These are phyloP conservation scores for Teratosphaeria pseudoeucalypti DNA, from an alignment of 2,329 filamentous ascomycete species.

Conservation along the genomic window DNA sequence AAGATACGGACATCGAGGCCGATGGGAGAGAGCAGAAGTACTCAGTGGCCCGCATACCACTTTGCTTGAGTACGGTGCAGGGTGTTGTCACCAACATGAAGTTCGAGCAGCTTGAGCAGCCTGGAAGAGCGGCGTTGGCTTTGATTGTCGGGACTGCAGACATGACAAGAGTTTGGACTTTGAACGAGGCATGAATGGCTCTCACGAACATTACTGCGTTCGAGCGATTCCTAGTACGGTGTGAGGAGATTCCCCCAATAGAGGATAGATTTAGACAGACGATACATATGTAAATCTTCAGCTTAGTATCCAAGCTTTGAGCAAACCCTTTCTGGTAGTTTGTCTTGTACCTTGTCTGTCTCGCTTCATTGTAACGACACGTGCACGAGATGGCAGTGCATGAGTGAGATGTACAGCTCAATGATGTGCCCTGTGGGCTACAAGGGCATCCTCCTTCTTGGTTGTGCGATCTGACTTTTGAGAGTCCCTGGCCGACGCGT, in stretches of 20 bases:
- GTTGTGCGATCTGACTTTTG: no score
- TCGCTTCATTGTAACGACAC: no score
- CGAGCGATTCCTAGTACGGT: not conserved
- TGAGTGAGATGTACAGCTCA: no score
- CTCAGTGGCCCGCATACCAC: constrained; percentile 16
- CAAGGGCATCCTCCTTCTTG: no score
- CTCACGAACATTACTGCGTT: not conserved
- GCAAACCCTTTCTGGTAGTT: no score
- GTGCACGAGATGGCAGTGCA: no score
- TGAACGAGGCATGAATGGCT: constrained; percentile 11
- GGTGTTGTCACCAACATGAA: constrained; percentile 17
- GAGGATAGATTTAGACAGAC: not conserved
- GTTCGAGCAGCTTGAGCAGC: constrained; percentile 8
- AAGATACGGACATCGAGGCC: not conserved
- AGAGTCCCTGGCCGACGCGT: not conserved
- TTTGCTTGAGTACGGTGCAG: constrained; percentile 18
- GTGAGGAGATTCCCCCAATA: not conserved
- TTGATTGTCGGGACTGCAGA: constrained; percentile 16
- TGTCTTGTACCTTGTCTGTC: no score
- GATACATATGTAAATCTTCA: not conserved
- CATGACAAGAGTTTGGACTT: constrained; percentile 14
- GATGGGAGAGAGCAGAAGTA: constrained; percentile 4
- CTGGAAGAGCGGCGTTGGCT: constrained; percentile 5
- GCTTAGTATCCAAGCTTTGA: not conserved
- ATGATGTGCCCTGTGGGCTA: no score